These are phyloP conservation scores for Fusarium oligoseptatum DNA, from an alignment of 2,329 filamentous ascomycete species.

Conservation along the genomic window DNA sequence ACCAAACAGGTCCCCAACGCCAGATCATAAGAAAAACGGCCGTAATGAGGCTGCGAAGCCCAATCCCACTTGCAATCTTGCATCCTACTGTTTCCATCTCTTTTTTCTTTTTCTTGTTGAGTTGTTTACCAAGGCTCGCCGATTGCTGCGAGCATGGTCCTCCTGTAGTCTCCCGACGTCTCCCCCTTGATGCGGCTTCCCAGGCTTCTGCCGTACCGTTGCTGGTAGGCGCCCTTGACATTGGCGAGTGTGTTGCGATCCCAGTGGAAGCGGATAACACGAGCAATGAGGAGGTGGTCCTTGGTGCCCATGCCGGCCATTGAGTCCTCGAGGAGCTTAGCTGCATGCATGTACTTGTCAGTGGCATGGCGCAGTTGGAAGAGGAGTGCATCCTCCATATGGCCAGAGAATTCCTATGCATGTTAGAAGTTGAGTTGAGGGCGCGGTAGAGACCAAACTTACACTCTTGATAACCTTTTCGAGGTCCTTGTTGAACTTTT, in stretches of 20 bases:
- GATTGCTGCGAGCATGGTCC: constrained; percentile 78
- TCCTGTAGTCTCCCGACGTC: constrained; percentile 87
- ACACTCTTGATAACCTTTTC: constrained; percentile 80
- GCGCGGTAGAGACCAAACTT: constrained; percentile 42
- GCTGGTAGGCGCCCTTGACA: constrained; percentile 82
- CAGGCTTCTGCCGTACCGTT: constrained; percentile 77
- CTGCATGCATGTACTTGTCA: constrained; percentile 88
- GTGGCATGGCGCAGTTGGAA: constrained; percentile 82
- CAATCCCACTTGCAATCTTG: constrained; percentile 4
- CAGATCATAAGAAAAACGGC: constrained; percentile 21
- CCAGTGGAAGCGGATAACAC: constrained; percentile 89
- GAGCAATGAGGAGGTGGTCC: constrained; percentile 80
- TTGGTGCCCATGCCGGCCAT: constrained; percentile 93
- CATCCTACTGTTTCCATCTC: neutral
- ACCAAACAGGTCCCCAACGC: constrained; percentile 31
- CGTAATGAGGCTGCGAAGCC: constrained; percentile 23
- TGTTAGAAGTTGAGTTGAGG: neutral
- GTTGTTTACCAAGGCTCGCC: constrained; percentile 57
- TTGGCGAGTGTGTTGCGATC: constrained; percentile 79
- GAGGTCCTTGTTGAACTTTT: constrained; percentile 77
- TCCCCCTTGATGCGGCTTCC: constrained; percentile 80
- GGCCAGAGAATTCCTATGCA: constrained; percentile 82
- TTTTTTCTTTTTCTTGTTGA: neutral
- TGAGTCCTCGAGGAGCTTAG: constrained; percentile 82
- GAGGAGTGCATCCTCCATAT: constrained; percentile 89